Evolutionary conservation across 768 basidiomycete genomes (phyloP).

Genomic region (Pisolithus marmoratus): DNA sequence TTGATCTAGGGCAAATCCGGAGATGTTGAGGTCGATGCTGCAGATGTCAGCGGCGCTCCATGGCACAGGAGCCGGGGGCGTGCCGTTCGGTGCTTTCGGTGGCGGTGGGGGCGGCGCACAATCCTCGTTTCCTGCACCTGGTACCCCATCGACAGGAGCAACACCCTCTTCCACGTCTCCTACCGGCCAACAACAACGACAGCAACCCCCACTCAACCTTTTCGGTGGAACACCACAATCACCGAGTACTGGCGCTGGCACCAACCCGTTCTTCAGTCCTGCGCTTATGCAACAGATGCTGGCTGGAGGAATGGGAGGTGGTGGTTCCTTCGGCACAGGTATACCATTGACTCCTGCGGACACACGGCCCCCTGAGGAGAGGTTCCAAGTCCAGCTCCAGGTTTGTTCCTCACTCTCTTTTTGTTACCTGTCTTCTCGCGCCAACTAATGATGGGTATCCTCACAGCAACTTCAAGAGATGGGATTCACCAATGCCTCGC

Average conservation of each 20-base stretch:
- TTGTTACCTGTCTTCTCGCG: background rate
- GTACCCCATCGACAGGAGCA: constrained; percentile 37
- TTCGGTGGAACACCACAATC: constrained; percentile 1
- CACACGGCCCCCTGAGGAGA: constrained; percentile 78
- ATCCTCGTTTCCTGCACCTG: constrained; percentile 52
- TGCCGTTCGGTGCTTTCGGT: constrained; percentile 13
- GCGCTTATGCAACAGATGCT: constrained; percentile 39
- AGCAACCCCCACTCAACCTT: constrained; percentile 2
- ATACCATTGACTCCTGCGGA: constrained; percentile 46
- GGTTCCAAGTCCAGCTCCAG: constrained; percentile 85
- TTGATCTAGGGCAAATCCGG: constrained; percentile 60
- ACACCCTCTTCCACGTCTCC: constrained; percentile 16
- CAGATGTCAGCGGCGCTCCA: constrained; percentile 58
- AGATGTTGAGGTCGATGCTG: constrained; percentile 67
- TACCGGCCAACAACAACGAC: constrained; percentile 1
- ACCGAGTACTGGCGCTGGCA: background rate
- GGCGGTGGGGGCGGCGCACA: constrained; percentile 11
- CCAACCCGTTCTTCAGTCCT: constrained; percentile 31
- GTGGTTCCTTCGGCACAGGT: constrained; percentile 19
- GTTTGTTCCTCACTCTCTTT: constrained; percentile 27
- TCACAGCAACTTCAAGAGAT: constrained; percentile 86
- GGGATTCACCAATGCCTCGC: constrained; percentile 86
- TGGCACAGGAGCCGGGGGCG: constrained; percentile 34
- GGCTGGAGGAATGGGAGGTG: constrained; percentile 24
- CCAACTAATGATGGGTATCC: background rate